Conservation (phyloP, 2,329 filamentous ascomycete genomes). For the Verticillium nubilum region DNA sequence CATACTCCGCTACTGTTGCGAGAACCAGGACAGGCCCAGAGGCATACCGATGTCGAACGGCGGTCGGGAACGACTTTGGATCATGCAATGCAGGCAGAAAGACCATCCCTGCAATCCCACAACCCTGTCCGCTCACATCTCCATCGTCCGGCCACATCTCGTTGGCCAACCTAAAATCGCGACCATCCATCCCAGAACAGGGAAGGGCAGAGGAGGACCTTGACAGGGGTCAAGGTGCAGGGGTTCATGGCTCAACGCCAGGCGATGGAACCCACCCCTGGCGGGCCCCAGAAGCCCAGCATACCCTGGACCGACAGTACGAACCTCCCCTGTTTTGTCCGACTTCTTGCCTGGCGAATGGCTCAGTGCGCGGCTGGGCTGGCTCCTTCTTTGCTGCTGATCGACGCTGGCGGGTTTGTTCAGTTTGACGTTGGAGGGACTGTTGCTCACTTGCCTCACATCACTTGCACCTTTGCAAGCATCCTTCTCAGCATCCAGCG, state of each 20-base stretch:
- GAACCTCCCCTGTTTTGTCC: background rate
- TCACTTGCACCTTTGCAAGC: background rate
- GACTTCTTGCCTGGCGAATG: background rate
- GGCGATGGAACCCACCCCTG: background rate
- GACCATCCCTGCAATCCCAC: background rate
- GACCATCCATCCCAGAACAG: background rate
- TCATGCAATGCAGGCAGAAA: background rate
- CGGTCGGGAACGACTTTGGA: background rate
- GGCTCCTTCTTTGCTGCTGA: background rate
- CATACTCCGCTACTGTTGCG: background rate
- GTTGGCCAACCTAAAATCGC: constrained; percentile 2
- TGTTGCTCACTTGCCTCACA: background rate
- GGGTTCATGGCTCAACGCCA: background rate
- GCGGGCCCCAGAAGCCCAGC: background rate
- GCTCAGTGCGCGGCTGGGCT: background rate
- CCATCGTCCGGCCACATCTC: background rate
- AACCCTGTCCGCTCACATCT: background rate
- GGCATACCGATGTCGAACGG: background rate
- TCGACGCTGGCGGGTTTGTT: background rate
- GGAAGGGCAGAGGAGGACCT: background rate
- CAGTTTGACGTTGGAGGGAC: background rate
- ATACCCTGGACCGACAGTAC: background rate
- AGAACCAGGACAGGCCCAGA: background rate
- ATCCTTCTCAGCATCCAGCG: background rate
- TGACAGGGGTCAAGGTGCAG: background rate